Percentiles rank a stretch among this genome's conserved stretches.
These are phyloP conservation scores for Boletus nobilissimus DNA, from an alignment of 1,284 basidiomycete species.

Conservation along the genomic window DNA sequence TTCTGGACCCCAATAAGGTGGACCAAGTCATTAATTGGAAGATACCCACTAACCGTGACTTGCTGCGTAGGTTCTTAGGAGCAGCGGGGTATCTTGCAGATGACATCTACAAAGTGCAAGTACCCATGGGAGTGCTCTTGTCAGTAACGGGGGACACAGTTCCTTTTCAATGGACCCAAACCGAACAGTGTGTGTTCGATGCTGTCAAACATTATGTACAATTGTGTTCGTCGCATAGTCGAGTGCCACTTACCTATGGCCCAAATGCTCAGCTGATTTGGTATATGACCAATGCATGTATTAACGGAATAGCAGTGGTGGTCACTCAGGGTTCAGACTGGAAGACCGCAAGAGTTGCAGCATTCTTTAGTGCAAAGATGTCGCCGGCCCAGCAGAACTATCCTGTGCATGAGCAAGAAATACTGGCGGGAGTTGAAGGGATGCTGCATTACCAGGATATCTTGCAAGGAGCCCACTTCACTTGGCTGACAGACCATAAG, in stretches of 20 bases:
- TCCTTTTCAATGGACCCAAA: neutral
- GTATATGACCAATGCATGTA: neutral
- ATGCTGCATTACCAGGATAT: neutral
- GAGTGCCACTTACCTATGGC: neutral
- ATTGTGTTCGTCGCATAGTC: neutral
- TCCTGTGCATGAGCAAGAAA: neutral
- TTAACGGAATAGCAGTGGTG: neutral
- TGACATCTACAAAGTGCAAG: conserved; percentile 19
- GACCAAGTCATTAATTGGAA: neutral
- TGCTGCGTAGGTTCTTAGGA: neutral
- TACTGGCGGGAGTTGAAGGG: neutral
- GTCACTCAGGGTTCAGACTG: neutral
- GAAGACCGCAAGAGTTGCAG: neutral
- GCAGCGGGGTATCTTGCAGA: neutral
- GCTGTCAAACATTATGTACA: neutral
- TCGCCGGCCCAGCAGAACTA: neutral
- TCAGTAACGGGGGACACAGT: neutral
- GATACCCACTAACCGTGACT: neutral
- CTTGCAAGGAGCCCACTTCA: neutral
- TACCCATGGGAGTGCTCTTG: neutral
- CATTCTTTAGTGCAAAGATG: neutral
- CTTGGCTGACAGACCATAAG: neutral
- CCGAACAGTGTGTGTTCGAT: neutral
- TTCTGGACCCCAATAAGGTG: neutral
- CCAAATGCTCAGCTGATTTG: neutral